Conservation (phyloP, 108 stramenopile species). For the Nitzschia palea region DNA sequence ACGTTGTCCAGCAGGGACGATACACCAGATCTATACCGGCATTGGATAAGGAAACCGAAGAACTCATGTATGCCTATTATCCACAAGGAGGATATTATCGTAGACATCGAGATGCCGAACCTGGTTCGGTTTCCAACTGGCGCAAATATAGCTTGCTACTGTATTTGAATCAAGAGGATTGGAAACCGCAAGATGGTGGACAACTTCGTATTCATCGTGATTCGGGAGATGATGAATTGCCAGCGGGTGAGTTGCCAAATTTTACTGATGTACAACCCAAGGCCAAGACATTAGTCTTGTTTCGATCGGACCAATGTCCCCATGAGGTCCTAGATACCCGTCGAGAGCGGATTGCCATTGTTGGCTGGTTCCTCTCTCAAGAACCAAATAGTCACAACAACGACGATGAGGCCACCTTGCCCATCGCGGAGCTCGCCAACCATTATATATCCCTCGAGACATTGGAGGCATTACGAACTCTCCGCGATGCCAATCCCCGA, state of each 20-base stretch:
- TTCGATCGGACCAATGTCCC: slow-evolving; percentile 63
- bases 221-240: slow-evolving; percentile 58
- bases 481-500: slow-evolving; percentile 9
- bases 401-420: not conserved
- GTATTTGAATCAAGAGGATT: slow-evolving; percentile 63
- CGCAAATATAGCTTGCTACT: slow-evolving; percentile 65
- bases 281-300: slow-evolving; percentile 75
- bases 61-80: slow-evolving; percentile 80
- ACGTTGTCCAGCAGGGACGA: not conserved
- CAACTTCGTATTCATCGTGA: slow-evolving; percentile 70
- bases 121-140: slow-evolving; percentile 62
- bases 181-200: slow-evolving; percentile 51
- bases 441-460: not conserved
- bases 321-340: slow-evolving; percentile 81
- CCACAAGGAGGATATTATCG: slow-evolving; percentile 79
- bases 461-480: not conserved
- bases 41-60: slow-evolving; percentile 45
- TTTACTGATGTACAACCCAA: slow-evolving; percentile 63
- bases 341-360: slow-evolving; percentile 64
- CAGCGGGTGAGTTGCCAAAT: slow-evolving; percentile 40
- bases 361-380: slow-evolving; percentile 63
- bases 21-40: not conserved
- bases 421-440: not conserved
- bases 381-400: not conserved
- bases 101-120: slow-evolving; percentile 72